Base-by-base conservation (phyloP, 345 rosid species). In the Excoecaria cochinchinensis region DNA sequence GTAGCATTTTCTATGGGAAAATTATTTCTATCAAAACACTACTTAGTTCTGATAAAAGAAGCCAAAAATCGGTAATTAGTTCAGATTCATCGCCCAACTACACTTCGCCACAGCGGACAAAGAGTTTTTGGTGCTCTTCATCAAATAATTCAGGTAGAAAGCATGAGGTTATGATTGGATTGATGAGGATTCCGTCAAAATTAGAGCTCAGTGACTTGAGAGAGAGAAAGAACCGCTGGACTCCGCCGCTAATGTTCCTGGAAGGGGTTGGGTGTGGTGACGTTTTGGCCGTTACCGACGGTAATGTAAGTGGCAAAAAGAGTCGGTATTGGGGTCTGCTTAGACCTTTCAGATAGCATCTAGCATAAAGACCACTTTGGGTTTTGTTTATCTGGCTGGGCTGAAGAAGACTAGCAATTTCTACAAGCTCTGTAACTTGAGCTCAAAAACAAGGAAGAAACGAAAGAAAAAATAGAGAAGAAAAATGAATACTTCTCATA, bases 131-230 rank as follows among this genome's bases (percentile, higher is more conserved):
- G 48, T 44, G 48, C 10, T 44, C 48, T 44, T 44, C 58, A 25
- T 9, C 44, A n/a, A 3, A 24, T 17, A 48, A 15, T 9, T 22
- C 57, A 2, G 3, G 38, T 14, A 74, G 9, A 48, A 74, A 74
- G 46, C 63, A 74, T 2, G 52, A 66, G 24, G 70, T 40, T n/a
- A 21, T 74, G 62, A 53, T 74, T 8, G 77, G 77, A 66, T 24
- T 74, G 31, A 50, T 71, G 3, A 87, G 74, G 75, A 60, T 82
- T 73, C 85, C 83, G n/a, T 1, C 73, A 15, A 77, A 52, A 67
- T 77, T 85, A 84, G 84, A 87, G 61, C 74, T 87, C 40, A 70
- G 74, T 55, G 89, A 87, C 21, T 77, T 87, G 19, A 84, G 71
- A 81, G 82, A 72, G 73, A 84, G 90, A 72, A 87, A 84, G 72